Base-by-base conservation (phyloP, 441 rosid species). In the Codiaeum variegatum region DNA sequence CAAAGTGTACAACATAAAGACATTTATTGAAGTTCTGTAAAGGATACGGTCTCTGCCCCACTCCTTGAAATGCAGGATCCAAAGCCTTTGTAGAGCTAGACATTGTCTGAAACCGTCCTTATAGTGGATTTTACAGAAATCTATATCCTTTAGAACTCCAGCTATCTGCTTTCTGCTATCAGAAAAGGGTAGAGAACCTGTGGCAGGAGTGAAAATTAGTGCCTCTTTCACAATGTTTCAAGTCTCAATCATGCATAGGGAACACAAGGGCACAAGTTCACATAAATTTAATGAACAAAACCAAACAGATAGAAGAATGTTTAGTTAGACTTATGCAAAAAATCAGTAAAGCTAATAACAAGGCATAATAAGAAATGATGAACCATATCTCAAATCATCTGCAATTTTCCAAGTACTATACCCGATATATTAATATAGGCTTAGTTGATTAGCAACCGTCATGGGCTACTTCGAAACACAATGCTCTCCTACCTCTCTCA, bases 1-100 rank as follows among this genome's bases (percentile, higher is more conserved):
- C 24, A 51, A 6, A 63, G 61, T 34, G 56, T 52, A 32, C 10
- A 62, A 59, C 8, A 61, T 54, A 62, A 47, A 61, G 42, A 72
- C n/a, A 38, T 47, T 34, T 28, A 71, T 4, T 16, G 34, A 75
- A 34, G 56, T 62, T 62, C 7, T 28, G 52, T 15, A 64, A 79
- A 89, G 96, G 92, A 91, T 95, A 93, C 99, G 80, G 76, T 88
- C 89, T 91, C 83, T 93, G 97, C 23, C 99, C 99, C 36, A 80
- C 92, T 80, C 98, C 97, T 75, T 91, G 98, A 82, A 96, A 96
- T 52, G 97, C 97, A 80, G 97, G 97, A 83, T 96, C 99, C 84
- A 89, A 74, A 67, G 81, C 81, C 83, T 96, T 93, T 51, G 86
- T 73, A 66, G 99, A 77, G 77, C 85, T 85, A 76, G 99, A 90